These are phyloP conservation scores for Daphne laureola DNA, from an alignment of 441 rosid genomes.

Conservation along the genomic window DNA sequence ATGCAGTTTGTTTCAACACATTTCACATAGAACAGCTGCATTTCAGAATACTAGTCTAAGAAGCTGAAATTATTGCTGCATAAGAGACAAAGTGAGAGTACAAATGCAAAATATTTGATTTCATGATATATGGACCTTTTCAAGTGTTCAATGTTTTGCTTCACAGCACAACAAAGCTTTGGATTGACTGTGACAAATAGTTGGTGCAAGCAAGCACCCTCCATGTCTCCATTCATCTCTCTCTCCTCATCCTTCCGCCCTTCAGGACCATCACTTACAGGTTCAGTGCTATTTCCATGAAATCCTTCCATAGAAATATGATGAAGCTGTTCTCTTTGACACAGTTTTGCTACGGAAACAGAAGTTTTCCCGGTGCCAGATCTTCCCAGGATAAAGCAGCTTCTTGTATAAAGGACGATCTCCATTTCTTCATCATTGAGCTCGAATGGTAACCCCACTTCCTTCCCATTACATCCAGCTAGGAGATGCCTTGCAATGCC, in stretches of 20 bases:
- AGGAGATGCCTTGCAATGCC: conserved; percentile 32
- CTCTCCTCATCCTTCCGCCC: neutral
- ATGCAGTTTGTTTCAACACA: no score
- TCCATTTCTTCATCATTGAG: conserved; percentile 33
- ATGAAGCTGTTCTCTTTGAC: conserved; percentile 27
- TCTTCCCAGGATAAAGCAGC: conserved; percentile 42
- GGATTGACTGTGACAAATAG: conserved; percentile 46
- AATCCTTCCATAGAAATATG: conserved; percentile 21
- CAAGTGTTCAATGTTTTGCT: conserved; percentile 30
- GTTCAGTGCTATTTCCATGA: conserved; percentile 1
- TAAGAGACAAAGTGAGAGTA: no score
- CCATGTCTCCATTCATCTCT: conserved; percentile 11
- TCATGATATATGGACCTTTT: conserved; percentile 29
- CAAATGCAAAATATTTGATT: no score
- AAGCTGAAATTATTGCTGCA: no score
- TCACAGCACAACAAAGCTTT: conserved; percentile 41
- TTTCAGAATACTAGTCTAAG: no score
- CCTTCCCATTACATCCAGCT: conserved; percentile 27
- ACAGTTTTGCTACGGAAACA: conserved; percentile 37
- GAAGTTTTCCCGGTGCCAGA: conserved; percentile 67
- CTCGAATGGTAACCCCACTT: conserved; percentile 43
- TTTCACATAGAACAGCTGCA: no score
- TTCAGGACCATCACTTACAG: neutral
- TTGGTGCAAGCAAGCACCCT: conserved; percentile 23
- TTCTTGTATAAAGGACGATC: conserved; percentile 22